Evolutionary conservation across 371 early-diverging fungal species (phyloP), one percentile per base, ranked within the genome.

Genomic region (Coemansia sp.): DNA sequence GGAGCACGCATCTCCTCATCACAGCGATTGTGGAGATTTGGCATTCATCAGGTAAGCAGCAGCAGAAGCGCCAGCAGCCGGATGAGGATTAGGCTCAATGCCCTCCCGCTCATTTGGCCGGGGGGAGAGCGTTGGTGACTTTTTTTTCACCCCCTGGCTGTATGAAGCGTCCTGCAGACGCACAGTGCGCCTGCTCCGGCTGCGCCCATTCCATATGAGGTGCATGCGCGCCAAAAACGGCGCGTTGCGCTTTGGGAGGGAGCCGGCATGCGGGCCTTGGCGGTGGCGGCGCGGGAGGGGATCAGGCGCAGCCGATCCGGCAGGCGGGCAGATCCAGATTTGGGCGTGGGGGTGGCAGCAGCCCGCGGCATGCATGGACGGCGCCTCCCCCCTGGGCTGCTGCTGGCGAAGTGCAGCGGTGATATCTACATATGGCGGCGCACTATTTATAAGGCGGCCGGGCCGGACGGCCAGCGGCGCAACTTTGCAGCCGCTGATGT

Each of bases 391-490:
- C 24, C 24, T 24, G 24, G 24, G 24, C 24, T 24, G 24, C 24
- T 24, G 43, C 37, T 36, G 51, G 31, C 43, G 46, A 18, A 29
- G 9, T 53, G 55, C 62, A 42, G 54, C 44, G 62, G 55, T 62
- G 62, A 65, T 59, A 52, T 52, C 53, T 59, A 53, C 56, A 47
- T 58, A 42, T 58, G 37, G 32, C 50, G 29, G n/a, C 64, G 33
- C 42, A 58, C 38, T 50, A 64, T 57, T 55, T 64, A 50, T 56
- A 64, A 12, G 14, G 40, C 55, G 14, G 40, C 43, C 55, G 7
- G 24, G 39, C 31, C 32, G 40, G 55, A 29, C 31, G 55, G 40
- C 18, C 49, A 24, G 24, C 24, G 24, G 31, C 31, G 18, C 50
- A 50, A 11, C 50, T 32, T 50, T 10, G 50, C 50, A 32, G 33